A percentile compares a stretch with the other conserved stretches of the same genome.
phyloP scores from a whole-genome alignment of 2,329 filamentous ascomycete species.

The Didymella sp. region DNA sequence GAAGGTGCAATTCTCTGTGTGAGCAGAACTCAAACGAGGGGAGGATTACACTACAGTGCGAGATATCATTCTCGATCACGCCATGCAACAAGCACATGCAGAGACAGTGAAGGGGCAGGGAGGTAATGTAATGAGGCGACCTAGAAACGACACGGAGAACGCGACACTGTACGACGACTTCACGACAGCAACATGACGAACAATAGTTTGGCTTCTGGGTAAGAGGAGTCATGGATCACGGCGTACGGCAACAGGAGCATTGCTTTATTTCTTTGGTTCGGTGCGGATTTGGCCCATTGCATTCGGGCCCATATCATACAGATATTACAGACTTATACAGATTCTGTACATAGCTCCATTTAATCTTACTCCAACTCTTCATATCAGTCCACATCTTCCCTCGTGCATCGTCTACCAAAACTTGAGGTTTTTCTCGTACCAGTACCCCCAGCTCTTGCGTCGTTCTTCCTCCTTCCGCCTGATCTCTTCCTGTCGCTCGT shows the following conservation, averaged over 20 bases:
- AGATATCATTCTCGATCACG: not conserved
- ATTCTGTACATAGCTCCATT: constrained; percentile 25
- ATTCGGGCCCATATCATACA: constrained; percentile 21
- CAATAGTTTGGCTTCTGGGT: constrained; percentile 5
- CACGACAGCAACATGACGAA: constrained; percentile 24
- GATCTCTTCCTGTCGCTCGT: constrained; percentile 43
- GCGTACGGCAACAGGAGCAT: constrained; percentile 11
- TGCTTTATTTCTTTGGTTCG: not conserved
- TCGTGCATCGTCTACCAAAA: constrained; percentile 38
- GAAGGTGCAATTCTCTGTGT: constrained; percentile 46
- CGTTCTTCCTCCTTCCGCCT: constrained; percentile 44
- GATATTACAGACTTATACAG: constrained; percentile 26
- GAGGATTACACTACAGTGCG: not conserved
- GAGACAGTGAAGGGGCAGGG: not conserved
- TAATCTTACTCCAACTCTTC: constrained; percentile 2
- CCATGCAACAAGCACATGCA: not conserved
- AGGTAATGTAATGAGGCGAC: constrained; percentile 11
- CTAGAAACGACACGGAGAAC: constrained; percentile 3
- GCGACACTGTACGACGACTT: constrained; percentile 26
- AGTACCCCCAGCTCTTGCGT: constrained; percentile 46
- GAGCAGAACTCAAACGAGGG: not conserved
- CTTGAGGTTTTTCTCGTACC: constrained; percentile 46
- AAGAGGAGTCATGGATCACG: constrained; percentile 12
- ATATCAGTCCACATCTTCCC: not conserved
- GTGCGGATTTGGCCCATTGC: not conserved